Conservation (phyloP, 192 early-diverging fungal genomes). For the Podila verticillata region DNA sequence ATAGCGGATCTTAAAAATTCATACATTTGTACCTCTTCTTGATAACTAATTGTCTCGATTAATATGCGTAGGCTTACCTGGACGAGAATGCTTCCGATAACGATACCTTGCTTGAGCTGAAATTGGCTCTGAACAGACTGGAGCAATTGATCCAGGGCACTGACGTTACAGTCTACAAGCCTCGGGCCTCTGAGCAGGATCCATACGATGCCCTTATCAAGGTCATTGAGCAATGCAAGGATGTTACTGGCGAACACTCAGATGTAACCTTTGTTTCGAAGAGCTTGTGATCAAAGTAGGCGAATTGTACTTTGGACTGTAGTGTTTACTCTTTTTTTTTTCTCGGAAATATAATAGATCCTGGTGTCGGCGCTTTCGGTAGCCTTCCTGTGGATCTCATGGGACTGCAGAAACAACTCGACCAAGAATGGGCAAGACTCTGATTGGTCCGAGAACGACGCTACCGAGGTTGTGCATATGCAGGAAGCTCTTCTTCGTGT, state of each 20-base stretch:
- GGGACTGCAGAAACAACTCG: conserved; percentile 28
- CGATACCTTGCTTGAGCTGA: conserved; percentile 13
- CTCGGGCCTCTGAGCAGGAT: conserved; percentile 2
- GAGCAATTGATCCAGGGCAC: conserved; percentile 47
- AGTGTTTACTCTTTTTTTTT: background rate
- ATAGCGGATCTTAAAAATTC: background rate
- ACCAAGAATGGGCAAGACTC: conserved; percentile 25
- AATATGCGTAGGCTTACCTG: background rate
- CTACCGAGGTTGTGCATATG: conserved; percentile 15
- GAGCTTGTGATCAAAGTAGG: background rate
- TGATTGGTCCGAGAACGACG: conserved; percentile 39
- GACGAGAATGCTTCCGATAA: conserved; percentile 12
- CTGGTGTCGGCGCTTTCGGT: conserved; percentile 38
- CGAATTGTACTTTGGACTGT: background rate
- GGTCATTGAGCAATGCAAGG: conserved; percentile 18
- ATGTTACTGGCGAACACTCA: conserved; percentile 12
- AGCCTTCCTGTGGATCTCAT: conserved; percentile 47
- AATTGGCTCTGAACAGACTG: conserved; percentile 17
- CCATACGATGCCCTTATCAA: conserved; percentile 32
- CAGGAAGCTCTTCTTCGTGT: conserved; percentile 19
- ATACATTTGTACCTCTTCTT: background rate
- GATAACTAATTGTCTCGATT: background rate
- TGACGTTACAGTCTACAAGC: conserved; percentile 22
- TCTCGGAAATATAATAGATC: conserved; percentile 6
- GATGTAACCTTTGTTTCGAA: conserved; percentile 10